Conservation (phyloP, 192 early-diverging fungal genomes). For the Backusella liffmaniae region DNA sequence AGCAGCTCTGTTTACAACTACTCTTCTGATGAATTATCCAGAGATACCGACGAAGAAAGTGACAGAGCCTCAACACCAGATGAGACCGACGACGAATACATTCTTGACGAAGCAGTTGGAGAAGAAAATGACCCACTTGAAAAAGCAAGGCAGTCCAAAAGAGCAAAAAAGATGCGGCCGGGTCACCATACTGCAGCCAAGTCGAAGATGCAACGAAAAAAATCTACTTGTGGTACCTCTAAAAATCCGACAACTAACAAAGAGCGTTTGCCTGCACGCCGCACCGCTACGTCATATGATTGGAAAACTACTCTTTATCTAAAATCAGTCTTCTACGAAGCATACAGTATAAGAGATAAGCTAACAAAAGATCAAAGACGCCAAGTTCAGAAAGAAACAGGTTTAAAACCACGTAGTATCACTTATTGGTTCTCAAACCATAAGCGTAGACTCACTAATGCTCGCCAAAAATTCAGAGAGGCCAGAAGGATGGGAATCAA, state of each 20-base stretch:
- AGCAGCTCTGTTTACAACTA: background rate
- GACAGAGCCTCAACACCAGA: background rate
- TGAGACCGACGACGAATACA: background rate
- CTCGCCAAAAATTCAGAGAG: conserved; percentile 16
- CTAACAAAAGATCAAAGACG: conserved; percentile 31
- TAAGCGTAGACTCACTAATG: conserved; percentile 24
- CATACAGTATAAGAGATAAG: conserved; percentile 31
- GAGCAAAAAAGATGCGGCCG: background rate
- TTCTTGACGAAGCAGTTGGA: background rate
- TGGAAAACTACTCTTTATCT: conserved; percentile 23
- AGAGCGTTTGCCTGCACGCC: background rate
- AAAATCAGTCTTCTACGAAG: conserved; percentile 28
- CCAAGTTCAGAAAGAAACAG: conserved; percentile 22
- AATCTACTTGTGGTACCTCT: background rate
- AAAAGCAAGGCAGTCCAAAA: background rate
- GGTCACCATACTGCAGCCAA: background rate
- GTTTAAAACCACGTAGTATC: conserved; percentile 30
- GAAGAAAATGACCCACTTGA: background rate
- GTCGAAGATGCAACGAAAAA: background rate
- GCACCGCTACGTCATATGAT: conserved; percentile 34
- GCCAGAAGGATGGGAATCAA: background rate
- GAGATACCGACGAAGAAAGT: background rate
- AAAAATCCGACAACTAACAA: background rate
- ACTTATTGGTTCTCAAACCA: conserved; percentile 42
- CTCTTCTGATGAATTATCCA: background rate